Evolutionary conservation across 2,329 filamentous ascomycete genomes (phyloP).

Genomic region (Sporothrix schenckii): DNA sequence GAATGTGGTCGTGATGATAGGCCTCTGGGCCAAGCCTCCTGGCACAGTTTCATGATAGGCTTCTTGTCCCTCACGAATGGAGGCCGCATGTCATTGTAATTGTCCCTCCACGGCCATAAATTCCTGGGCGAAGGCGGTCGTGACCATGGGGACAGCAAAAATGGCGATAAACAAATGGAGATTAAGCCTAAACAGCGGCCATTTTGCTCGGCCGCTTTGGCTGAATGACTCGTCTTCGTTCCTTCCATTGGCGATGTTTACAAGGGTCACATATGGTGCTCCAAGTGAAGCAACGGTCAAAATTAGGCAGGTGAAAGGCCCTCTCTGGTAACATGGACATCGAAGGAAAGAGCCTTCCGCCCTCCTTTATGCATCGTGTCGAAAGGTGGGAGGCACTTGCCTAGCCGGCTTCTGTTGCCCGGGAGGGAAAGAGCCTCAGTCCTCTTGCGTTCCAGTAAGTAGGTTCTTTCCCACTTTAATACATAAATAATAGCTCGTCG

Average conservation of each 20-base stretch:
- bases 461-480: background rate
- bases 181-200: background rate
- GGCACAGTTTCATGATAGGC: background rate
- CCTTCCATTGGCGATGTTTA: background rate
- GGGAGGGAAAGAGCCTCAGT: conserved; percentile 5
- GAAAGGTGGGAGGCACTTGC: background rate
- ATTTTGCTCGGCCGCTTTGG: background rate
- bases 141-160: background rate
- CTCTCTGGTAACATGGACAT: background rate
- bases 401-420: background rate
- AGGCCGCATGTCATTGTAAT: background rate
- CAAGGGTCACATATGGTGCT: too few relatives aligned
- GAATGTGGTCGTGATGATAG: background rate
- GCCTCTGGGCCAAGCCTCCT: background rate
- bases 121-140: background rate
- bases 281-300: too few relatives aligned
- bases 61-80: background rate
- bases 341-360: background rate
- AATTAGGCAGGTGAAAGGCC: conserved; percentile 4
- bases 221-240: background rate
- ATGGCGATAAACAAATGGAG: background rate
- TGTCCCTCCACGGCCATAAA: background rate
- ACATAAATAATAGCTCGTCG: conserved; percentile 2
- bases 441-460: background rate
- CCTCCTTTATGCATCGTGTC: background rate